Evolutionary conservation across 2,329 filamentous ascomycete species (phyloP), one percentile per base, ranked within the genome.

Genomic region (Tolypocladium amazonense): DNA sequence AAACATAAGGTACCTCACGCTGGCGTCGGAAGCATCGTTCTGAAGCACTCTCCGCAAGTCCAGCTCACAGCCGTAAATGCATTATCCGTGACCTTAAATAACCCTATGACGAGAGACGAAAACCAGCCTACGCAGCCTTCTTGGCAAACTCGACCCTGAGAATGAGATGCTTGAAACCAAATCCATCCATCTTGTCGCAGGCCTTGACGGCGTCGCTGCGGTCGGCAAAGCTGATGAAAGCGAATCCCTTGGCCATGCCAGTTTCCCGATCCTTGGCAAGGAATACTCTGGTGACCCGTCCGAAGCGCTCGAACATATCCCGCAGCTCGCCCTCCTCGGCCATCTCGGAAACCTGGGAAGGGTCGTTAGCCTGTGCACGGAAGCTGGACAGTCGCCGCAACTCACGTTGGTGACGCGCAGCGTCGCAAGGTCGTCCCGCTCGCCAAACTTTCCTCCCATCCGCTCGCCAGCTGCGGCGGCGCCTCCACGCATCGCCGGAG

Each of bases 131-230:
- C 70, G 69, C 66, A 67, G 84, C 81, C 79, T 87, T 88, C 81
- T 93, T 94, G 66, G 90, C 89, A 76, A 94, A 94, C 79, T 94
- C 90, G 66, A 94, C 90, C 73, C 88, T 83, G 70, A 94, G 77
- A 74, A 94, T 94, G 69, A 94, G 81, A 79, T 94, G 90, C 76
- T 89, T 88, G 80, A 91, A 93, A 77, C 90, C 90, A 68, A 83
- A 97, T 70, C 94, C 94, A 77, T 99, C 94, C 90, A 99, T 93
- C 84, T 96, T 97, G 79, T 89, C 88, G 79, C 90, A 96, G 47
- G 94, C 94, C 79, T 89, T 90, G 68, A 90, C 89, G 67, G 94
- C 94, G 76, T 99, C 94, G 67, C 81, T 77, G 67, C 94, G 83
- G 75, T 99, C 94, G 62, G 88, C 90, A 72, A 94, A 99, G 76